These are phyloP conservation scores for Globisporangium nunn DNA, from an alignment of 352 stramenopile species.

Conservation along the genomic window DNA sequence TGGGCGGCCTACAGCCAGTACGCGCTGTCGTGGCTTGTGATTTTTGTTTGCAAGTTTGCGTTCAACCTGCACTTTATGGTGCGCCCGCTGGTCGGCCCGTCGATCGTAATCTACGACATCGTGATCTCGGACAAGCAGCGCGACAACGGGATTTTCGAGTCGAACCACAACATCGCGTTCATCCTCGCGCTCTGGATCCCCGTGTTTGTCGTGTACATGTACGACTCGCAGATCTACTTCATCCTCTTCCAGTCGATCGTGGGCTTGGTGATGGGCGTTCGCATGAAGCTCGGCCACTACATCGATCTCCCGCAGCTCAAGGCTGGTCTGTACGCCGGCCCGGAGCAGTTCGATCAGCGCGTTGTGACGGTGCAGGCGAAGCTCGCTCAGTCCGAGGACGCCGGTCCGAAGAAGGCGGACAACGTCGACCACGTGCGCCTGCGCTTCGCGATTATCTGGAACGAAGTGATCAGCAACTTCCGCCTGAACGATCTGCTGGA, in stretches of 20 bases:
- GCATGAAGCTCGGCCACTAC: constrained; percentile 74
- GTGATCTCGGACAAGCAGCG: constrained; percentile 24
- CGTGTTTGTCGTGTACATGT: constrained; percentile 81
- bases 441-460: constrained; percentile 84
- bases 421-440: constrained; percentile 44
- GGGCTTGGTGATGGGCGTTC: constrained; percentile 65
- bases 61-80: constrained; percentile 83
- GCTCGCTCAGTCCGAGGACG: constrained; percentile 14
- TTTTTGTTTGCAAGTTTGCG: constrained; percentile 74
- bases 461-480: constrained; percentile 83
- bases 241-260: constrained; percentile 67
- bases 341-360: constrained; percentile 63
- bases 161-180: constrained; percentile 76
- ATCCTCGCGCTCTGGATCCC: constrained; percentile 71
- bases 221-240: constrained; percentile 86
- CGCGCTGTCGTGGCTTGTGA: constrained; percentile 56
- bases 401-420: constrained; percentile 2
- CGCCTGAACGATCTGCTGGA: constrained; percentile 79
- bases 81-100: constrained; percentile 64
- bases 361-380: constrained; percentile 49
- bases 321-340: constrained; percentile 44
- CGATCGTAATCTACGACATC: constrained; percentile 69
- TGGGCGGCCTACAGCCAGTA: constrained; percentile 59
- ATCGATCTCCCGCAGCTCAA: constrained; percentile 60
- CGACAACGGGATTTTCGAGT: constrained; percentile 44